Conservation (phyloP, 805 yeast genomes). For the Schizosaccharomyces japonicus region DNA sequence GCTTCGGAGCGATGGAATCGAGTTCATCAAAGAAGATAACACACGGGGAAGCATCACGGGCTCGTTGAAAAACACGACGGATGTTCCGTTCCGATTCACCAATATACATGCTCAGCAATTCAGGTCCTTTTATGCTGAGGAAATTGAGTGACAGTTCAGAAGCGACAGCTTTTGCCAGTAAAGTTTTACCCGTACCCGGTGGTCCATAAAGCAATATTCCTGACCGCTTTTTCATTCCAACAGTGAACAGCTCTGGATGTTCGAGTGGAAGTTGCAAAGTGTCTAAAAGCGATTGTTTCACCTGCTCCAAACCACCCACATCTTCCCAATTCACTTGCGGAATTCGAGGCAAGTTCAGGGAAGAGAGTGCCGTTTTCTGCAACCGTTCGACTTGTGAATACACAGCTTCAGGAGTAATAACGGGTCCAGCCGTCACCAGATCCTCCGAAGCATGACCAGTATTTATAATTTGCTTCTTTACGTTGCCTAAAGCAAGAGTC, state of each 20-base stretch:
- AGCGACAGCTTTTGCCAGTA: constrained; percentile 90
- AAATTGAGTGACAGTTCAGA: constrained; percentile 83
- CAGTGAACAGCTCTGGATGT: constrained; percentile 69
- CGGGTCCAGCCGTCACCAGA: no score
- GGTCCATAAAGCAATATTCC: constrained; percentile 94
- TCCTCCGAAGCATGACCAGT: no score
- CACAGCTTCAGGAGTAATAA: no score
- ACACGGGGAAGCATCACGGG: constrained; percentile 92
- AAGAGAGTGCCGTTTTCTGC: no score
- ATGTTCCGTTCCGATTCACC: constrained; percentile 98
- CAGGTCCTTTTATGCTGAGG: constrained; percentile 94
- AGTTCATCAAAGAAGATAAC: constrained; percentile 92
- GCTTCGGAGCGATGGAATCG: constrained; percentile 93
- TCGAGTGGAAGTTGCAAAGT: constrained; percentile 90
- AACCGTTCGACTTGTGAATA: no score
- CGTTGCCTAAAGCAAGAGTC: no score
- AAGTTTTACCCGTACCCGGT: constrained; percentile 93
- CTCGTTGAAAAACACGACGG: constrained; percentile 74
- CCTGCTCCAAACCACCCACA: constrained; percentile 80
- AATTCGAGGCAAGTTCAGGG: no score
- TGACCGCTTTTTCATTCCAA: constrained; percentile 78
- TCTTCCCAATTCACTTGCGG: constrained; percentile 94
- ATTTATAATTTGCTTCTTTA: no score
- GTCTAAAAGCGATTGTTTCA: constrained; percentile 78
- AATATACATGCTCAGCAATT: constrained; percentile 84